Evolutionary conservation across 208 protist species (phyloP), one percentile per base, ranked within the genome.

Genomic region (Lotmaria passim): DNA sequence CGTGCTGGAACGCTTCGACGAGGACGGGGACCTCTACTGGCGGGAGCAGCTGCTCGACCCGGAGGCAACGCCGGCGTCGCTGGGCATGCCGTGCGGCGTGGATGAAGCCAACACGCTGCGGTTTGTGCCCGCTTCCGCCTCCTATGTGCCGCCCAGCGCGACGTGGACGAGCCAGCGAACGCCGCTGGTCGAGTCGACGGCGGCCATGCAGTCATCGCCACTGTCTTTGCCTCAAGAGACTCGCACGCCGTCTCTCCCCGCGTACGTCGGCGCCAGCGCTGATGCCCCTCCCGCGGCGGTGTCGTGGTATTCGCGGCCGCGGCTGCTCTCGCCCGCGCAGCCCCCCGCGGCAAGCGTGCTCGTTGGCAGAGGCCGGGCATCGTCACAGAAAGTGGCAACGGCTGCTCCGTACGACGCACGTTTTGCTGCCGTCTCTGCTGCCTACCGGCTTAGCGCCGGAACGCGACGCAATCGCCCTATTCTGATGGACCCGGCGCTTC

Each of bases 1-100:
- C 57, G 75, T 90, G 30, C 51, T 86, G 14, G 23, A 60, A 15
- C 68, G 64, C 21, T 60, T 87, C 26, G 50, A 60, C 23, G 51
- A 63, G 51, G 36, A 30, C 6, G 74, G 74, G 1, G 19, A 53
- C n/a, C 59, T 90, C 30, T 75, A 82, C 65, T 90, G 85, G 85
- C 44, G 46, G 23, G 48, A 43, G 1, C 44, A 57, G 12, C 69
- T 24, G 19, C 31, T 90, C 19, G 43, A 41, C 59, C 62, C 73
- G 1, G 41, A 68, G 10, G 69, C 64, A 38, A 84, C 64, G 15
- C 85, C 85, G 1, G 43, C 51, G 15, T 41, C 36, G 0, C 7
- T 83, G 15, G 66, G 73, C 14, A 87, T 90, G 85, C 74, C 57
- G 8, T 71, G 58, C 15, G 78, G 79, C 3, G 33, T 87, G 11